phyloP scores from a whole-genome alignment of 352 stramenopile genomes.

The Phytophthora citrophthora region DNA sequence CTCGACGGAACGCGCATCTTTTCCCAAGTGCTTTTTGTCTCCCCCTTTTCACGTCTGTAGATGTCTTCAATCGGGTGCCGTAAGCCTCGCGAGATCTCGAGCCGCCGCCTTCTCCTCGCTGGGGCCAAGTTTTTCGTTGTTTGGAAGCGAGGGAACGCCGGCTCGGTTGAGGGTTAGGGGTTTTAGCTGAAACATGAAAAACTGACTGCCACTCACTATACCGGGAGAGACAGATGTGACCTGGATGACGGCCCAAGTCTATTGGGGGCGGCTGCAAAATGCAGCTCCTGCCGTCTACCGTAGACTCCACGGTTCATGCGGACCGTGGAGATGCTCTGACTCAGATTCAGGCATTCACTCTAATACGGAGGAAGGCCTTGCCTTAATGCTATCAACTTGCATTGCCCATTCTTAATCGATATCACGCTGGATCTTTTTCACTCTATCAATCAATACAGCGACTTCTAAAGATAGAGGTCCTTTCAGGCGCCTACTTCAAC shows the following conservation, averaged over 20 bases:
- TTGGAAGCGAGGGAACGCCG: constrained; percentile 7
- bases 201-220: constrained; percentile 17
- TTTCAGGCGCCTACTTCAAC: constrained; percentile 16
- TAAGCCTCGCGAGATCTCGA: constrained; percentile 16
- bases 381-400: too few relatives aligned
- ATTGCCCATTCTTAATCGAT: not conserved
- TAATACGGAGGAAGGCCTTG: too few relatives aligned
- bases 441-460: constrained; percentile 5
- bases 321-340: not conserved
- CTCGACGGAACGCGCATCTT: constrained; percentile 27
- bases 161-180: constrained; percentile 22
- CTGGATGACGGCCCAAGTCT: constrained; percentile 3
- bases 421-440: constrained; percentile 1
- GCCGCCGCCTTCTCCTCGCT: constrained; percentile 9
- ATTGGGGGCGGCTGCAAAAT: not conserved
- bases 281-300: not conserved
- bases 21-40: not conserved
- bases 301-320: constrained; percentile 4
- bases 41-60: not conserved
- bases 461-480: not conserved
- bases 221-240: constrained; percentile 18
- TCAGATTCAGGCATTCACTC: not conserved
- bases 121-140: constrained; percentile 26
- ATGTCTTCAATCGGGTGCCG: not conserved
- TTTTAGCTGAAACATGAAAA: constrained; percentile 29